phyloP scores from a whole-genome alignment of 1,284 basidiomycete species.

The Rhizoctonia solani region DNA sequence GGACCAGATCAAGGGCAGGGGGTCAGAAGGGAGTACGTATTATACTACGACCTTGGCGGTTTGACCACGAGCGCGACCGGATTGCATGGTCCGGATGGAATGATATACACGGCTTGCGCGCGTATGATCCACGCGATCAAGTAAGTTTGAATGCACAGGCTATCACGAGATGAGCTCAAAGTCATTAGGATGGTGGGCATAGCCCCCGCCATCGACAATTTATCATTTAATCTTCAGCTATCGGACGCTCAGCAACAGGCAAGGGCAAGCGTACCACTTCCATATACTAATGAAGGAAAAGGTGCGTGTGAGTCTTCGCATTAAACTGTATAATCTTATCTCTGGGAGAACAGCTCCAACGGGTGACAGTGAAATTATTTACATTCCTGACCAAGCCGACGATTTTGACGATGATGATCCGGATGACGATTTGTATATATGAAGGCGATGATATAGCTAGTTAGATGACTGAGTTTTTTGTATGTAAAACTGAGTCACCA shows the following conservation, averaged over 20 bases:
- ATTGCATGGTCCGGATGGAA: slow-evolving; percentile 49
- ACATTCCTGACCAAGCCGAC: slow-evolving; percentile 86
- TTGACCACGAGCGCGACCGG: background rate
- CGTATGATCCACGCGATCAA: slow-evolving; percentile 40
- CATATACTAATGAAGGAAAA: slow-evolving; percentile 81
- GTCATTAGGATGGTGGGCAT: slow-evolving; percentile 54
- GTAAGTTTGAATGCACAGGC: too few species aligned
- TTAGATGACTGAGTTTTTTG: background rate
- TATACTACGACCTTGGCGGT: slow-evolving; percentile 7
- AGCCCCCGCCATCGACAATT: slow-evolving; percentile 55
- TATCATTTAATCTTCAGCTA: slow-evolving; percentile 83
- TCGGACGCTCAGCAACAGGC: slow-evolving; percentile 83
- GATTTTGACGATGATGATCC: slow-evolving; percentile 90
- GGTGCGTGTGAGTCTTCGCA: slow-evolving; percentile 25
- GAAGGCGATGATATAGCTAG: background rate
- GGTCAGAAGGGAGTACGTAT: slow-evolving; percentile 15
- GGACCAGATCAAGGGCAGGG: background rate
- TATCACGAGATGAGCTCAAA: slow-evolving; percentile 2
- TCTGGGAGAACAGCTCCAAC: slow-evolving; percentile 41
- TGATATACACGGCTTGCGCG: slow-evolving; percentile 21
- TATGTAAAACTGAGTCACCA: background rate
- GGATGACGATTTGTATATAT: slow-evolving; percentile 85
- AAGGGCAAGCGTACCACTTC: slow-evolving; percentile 78
- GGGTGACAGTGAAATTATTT: slow-evolving; percentile 55
- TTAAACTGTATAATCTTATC: slow-evolving; percentile 41